Evolutionary conservation across 192 early-diverging fungal genomes (phyloP).

Genomic region (Phycomyces blakesleeanus): DNA sequence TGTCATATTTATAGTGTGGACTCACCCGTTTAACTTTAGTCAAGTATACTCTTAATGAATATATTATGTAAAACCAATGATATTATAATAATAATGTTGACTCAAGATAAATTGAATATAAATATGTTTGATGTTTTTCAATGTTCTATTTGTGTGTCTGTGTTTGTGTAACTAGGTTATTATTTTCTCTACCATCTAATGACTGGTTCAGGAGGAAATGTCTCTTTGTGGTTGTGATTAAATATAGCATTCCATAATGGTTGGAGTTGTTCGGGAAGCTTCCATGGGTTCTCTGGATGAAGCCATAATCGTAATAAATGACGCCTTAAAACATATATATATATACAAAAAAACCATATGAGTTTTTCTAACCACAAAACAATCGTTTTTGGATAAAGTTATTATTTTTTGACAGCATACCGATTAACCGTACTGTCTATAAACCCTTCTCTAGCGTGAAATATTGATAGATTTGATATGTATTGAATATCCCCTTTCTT

Average conservation of each 20-base stretch:
- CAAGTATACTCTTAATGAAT: too few species aligned
- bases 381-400: too few species aligned
- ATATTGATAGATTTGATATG: constrained; percentile 27
- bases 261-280: constrained; percentile 18
- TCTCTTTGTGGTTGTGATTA: constrained; percentile 18
- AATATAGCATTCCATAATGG: constrained; percentile 17
- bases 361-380: too few species aligned
- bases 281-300: constrained; percentile 25
- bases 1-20: too few species aligned
- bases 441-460: constrained; percentile 26
- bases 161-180: too few species aligned
- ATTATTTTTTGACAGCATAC: constrained; percentile 9
- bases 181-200: constrained; percentile 2
- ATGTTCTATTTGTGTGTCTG: too few species aligned
- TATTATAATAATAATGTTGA: too few species aligned
- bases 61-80: too few species aligned
- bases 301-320: constrained; percentile 29
- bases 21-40: too few species aligned
- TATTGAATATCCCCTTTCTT: constrained; percentile 31
- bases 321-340: constrained; percentile 10
- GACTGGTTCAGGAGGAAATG: constrained; percentile 25
- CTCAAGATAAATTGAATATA: too few species aligned
- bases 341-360: not conserved
- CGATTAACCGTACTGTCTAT: constrained; percentile 23
- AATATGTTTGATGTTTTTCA: too few species aligned